Percentiles rank a stretch among this genome's conserved stretches.
phyloP scores from a whole-genome alignment of 1,284 basidiomycete genomes.

The Athelia psychrophila region DNA sequence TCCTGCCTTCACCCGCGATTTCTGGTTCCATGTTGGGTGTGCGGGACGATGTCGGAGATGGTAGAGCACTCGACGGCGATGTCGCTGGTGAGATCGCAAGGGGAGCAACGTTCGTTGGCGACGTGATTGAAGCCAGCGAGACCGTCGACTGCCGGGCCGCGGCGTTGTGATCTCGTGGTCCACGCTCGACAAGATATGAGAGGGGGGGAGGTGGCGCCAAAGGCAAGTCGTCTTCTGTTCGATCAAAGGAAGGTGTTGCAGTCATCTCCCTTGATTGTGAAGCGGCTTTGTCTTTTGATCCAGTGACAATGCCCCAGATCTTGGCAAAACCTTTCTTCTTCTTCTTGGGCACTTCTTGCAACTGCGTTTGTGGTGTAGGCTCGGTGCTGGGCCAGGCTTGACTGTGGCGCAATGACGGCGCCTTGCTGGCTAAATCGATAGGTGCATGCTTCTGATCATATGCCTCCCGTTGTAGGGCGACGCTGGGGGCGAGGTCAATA shows the following conservation, averaged over 20 bases:
- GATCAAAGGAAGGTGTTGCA: slow-evolving; percentile 24
- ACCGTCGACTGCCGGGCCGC: slow-evolving; percentile 65
- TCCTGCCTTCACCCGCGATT: slow-evolving; percentile 40
- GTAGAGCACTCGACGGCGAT: slow-evolving; percentile 67
- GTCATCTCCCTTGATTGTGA: slow-evolving; percentile 40
- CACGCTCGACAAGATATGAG: slow-evolving; percentile 76
- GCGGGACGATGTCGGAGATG: slow-evolving; percentile 70
- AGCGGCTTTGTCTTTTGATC: slow-evolving; percentile 33
- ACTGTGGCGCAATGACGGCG: slow-evolving; percentile 45
- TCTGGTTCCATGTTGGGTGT: slow-evolving; percentile 57
- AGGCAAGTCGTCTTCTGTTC: slow-evolving; percentile 54
- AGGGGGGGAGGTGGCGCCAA: slow-evolving; percentile 83
- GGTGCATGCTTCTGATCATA: slow-evolving; percentile 39
- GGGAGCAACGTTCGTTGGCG: slow-evolving; percentile 51
- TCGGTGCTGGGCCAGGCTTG: slow-evolving; percentile 52
- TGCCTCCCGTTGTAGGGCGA: slow-evolving; percentile 71
- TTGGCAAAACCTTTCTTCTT: slow-evolving; percentile 82
- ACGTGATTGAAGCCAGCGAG: slow-evolving; percentile 56
- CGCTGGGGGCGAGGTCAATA: slow-evolving; percentile 35
- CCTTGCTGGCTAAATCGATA: slow-evolving; percentile 27
- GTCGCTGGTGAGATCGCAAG: slow-evolving; percentile 67
- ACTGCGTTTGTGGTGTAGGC: slow-evolving; percentile 20
- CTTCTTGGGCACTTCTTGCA: slow-evolving; percentile 51
- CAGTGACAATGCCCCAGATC: slow-evolving; percentile 79
- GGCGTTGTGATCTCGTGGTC: slow-evolving; percentile 43